phyloP scores from a whole-genome alignment of 2,329 filamentous ascomycete species.

The Microcyclospora pomicola region DNA sequence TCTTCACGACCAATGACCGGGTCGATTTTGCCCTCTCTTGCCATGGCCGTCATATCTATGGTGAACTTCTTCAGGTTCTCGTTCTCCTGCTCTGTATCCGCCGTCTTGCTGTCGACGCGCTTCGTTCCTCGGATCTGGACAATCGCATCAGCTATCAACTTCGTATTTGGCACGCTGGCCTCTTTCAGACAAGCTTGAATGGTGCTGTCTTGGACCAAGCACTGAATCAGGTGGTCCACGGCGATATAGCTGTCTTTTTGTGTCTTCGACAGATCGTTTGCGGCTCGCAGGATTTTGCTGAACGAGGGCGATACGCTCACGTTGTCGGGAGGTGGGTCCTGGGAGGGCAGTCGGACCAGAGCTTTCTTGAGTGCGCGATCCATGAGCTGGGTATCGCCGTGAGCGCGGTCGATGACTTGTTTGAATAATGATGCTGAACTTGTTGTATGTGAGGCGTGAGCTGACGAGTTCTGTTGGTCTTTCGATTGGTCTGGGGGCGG shows the following conservation, averaged over 20 bases:
- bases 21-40: slow-evolving; percentile 92
- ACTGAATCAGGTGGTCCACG: slow-evolving; percentile 83
- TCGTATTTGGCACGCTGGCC: slow-evolving; percentile 79
- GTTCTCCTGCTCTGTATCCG: slow-evolving; percentile 80
- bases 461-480: slow-evolving; percentile 53
- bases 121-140: slow-evolving; percentile 83
- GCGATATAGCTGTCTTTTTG: slow-evolving; percentile 94
- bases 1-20: slow-evolving; percentile 95
- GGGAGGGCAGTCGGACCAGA: slow-evolving; percentile 79
- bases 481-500: slow-evolving; percentile 60
- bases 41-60: slow-evolving; percentile 95
- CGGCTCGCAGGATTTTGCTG: slow-evolving; percentile 66
- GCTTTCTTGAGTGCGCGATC: slow-evolving; percentile 83
- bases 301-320: slow-evolving; percentile 73
- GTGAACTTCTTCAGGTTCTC: slow-evolving; percentile 98
- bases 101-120: slow-evolving; percentile 89
- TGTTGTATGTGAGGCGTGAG: slow-evolving; percentile 51
- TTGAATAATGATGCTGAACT: slow-evolving; percentile 66
- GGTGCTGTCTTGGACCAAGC: slow-evolving; percentile 62
- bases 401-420: slow-evolving; percentile 85
- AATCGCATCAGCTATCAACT: slow-evolving; percentile 81
- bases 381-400: slow-evolving; percentile 80
- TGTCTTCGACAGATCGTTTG: slow-evolving; percentile 85
- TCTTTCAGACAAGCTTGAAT: slow-evolving; percentile 67
- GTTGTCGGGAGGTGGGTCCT: slow-evolving; percentile 85